Base-by-base conservation (phyloP, 768 basidiomycete species). In the Trametes gibbosa region DNA sequence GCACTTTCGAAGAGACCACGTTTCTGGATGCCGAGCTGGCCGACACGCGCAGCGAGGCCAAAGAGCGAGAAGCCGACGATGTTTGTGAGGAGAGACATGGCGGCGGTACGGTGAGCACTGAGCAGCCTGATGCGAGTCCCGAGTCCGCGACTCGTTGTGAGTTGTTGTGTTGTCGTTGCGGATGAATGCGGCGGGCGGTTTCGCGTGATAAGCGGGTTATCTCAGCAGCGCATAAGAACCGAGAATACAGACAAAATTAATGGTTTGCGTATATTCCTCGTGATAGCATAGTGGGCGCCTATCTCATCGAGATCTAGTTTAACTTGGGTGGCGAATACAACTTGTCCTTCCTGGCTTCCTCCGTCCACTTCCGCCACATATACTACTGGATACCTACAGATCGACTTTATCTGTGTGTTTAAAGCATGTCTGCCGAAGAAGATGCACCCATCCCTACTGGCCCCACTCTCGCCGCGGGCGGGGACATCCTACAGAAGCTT, bases 1-100 rank as follows among this genome's bases (percentile, higher is more conserved):
- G 71, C 69, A 95, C 94, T 92, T 46, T 85, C 81, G 73, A 90
- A 83, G 59, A 95, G 80, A 69, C 86, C 85, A 67, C 89, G 80
- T 70, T 81, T 86, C 73, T 92, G 88, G 67, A 97, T 89, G 53
- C 87, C 89, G 23, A 97, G 84, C 75, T 95, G 93, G 66, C 90
- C 92, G 60, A 93, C 78, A 59, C 95, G 82, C 19, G 87, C 85
- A 21, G 86, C 86, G 58, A 97, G 86, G 42, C 94, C 94, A 69
- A 93, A 87, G 56, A 81, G 73, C 2, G 90, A 89, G 74, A 91
- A 91, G 41, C 90, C 90, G 69, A 91, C 71, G 62, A 92, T 74
- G 69, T 83, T 90, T 50, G 83, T 75, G 56, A 89, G 75, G 68
- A 91, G 74, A 41, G 87, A 70, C 86, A 90, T 90, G 56, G 53